A percentile compares a stretch with the other conserved stretches of the same genome.
Conservation (phyloP, 2,329 filamentous ascomycete species). For the Gyromitra esculenta region DNA sequence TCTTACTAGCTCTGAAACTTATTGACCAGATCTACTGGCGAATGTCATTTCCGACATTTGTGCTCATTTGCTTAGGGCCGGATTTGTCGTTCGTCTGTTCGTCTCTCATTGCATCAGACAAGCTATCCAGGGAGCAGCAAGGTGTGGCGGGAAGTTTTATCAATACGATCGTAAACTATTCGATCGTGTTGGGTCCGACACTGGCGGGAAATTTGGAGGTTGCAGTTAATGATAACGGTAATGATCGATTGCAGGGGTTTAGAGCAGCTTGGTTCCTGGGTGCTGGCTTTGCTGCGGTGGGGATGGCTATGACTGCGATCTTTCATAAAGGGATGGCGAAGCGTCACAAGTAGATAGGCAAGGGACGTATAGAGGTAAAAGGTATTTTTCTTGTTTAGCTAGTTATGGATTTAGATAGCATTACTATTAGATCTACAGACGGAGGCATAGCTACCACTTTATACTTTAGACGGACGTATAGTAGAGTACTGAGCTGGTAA, state of each 20-base stretch:
- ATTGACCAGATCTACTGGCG: slow-evolving; percentile 52
- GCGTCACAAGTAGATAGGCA: slow-evolving; percentile 28
- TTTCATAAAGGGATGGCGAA: slow-evolving; percentile 52
- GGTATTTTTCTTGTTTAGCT: neutral
- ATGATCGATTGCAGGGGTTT: slow-evolving; percentile 55
- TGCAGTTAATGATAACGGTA: slow-evolving; percentile 54
- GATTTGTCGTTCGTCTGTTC: slow-evolving; percentile 58
- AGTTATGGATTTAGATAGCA: neutral
- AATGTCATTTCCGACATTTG: slow-evolving; percentile 48
- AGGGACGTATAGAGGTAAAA: too few species aligned
- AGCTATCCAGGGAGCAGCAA: slow-evolving; percentile 57
- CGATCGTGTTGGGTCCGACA: slow-evolving; percentile 57
- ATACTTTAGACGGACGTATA: too few species aligned
- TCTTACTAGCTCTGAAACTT: slow-evolving; percentile 48
- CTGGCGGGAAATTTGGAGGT: slow-evolving; percentile 57
- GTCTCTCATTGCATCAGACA: slow-evolving; percentile 58
- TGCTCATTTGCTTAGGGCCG: slow-evolving; percentile 46
- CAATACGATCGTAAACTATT: slow-evolving; percentile 58
- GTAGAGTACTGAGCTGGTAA: neutral
- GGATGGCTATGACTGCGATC: slow-evolving; percentile 50
- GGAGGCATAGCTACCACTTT: neutral
- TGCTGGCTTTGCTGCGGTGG: slow-evolving; percentile 55
- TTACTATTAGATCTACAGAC: neutral
- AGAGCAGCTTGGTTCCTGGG: slow-evolving; percentile 57
- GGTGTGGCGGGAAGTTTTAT: slow-evolving; percentile 58